These are phyloP conservation scores for Phaeolepiota aurea DNA, from an alignment of 768 basidiomycete species.

Conservation along the genomic window DNA sequence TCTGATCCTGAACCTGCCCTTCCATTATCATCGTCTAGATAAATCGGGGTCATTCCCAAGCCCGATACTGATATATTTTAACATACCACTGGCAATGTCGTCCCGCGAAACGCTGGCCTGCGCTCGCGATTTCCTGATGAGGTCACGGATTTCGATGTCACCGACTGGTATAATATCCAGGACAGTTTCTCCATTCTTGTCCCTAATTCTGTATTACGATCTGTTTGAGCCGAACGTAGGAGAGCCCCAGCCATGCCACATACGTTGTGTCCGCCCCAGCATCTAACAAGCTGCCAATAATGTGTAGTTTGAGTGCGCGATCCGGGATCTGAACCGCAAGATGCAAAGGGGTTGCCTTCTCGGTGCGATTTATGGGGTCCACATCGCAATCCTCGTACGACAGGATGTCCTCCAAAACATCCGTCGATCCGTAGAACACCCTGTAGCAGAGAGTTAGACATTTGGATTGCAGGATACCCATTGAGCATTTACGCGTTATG, in stretches of 20 bases:
- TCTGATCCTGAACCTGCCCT: constrained; percentile 15
- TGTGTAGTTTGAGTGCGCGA: constrained; percentile 38
- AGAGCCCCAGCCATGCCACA: constrained; percentile 13
- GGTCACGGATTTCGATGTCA: constrained; percentile 39
- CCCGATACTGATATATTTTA: background rate
- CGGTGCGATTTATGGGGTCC: constrained; percentile 63
- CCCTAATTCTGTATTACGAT: constrained; percentile 45
- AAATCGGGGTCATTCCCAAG: background rate
- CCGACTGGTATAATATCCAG: constrained; percentile 45
- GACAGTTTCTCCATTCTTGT: constrained; percentile 55
- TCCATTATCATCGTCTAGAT: constrained; percentile 14
- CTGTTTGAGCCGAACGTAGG: background rate
- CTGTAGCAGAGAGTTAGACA: constrained; percentile 19
- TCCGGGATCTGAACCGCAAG: constrained; percentile 55
- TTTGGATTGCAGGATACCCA: too few species aligned
- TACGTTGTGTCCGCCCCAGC: constrained; percentile 72
- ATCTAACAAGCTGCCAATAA: constrained; percentile 63
- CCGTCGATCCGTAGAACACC: constrained; percentile 45
- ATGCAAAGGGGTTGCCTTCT: constrained; percentile 72
- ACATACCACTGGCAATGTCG: constrained; percentile 61
- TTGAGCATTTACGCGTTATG: constrained; percentile 13
- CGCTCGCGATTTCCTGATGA: constrained; percentile 49
- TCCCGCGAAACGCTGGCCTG: constrained; percentile 39
- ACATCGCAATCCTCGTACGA: constrained; percentile 74
- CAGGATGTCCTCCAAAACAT: constrained; percentile 66